phyloP scores from a whole-genome alignment of 768 basidiomycete genomes.

The Cytidiella melzeri region DNA sequence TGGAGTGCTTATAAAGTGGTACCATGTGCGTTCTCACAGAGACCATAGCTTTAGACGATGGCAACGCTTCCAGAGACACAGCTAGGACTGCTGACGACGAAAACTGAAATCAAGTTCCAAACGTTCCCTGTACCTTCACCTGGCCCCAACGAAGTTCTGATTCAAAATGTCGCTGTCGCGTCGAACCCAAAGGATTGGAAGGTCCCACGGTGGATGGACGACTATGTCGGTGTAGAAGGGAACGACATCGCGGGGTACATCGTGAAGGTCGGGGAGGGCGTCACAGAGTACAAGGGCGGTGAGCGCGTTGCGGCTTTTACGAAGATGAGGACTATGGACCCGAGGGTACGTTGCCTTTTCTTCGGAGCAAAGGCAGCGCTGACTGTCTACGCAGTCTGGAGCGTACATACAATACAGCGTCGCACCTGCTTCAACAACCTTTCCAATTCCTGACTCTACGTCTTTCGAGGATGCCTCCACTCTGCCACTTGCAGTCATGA shows the following conservation, averaged over 20 bases:
- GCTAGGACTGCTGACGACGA: background rate
- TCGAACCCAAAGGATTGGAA: conserved; percentile 53
- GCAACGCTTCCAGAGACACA: too few species aligned
- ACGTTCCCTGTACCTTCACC: conserved; percentile 29
- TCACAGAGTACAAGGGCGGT: conserved; percentile 30
- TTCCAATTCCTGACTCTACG: conserved; percentile 20
- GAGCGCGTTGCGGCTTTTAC: conserved; percentile 30
- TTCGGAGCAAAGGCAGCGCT: background rate
- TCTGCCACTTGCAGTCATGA: conserved; percentile 24
- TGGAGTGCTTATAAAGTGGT: too few species aligned
- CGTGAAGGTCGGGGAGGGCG: conserved; percentile 31
- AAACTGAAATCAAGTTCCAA: background rate
- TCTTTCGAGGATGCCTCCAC: conserved; percentile 26
- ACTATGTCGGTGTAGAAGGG: conserved; percentile 23
- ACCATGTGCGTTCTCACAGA: too few species aligned
- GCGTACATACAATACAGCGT: conserved; percentile 22
- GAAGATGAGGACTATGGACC: background rate
- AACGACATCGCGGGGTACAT: conserved; percentile 29
- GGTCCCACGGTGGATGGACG: conserved; percentile 31
- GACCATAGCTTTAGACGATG: too few species aligned
- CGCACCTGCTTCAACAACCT: conserved; percentile 7
- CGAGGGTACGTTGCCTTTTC: background rate
- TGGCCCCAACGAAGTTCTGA: conserved; percentile 41
- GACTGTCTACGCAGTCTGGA: background rate
- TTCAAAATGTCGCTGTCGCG: conserved; percentile 40